These are phyloP conservation scores for Candida tropicalis DNA, from an alignment of 1,139 yeast genomes.

Conservation along the genomic window DNA sequence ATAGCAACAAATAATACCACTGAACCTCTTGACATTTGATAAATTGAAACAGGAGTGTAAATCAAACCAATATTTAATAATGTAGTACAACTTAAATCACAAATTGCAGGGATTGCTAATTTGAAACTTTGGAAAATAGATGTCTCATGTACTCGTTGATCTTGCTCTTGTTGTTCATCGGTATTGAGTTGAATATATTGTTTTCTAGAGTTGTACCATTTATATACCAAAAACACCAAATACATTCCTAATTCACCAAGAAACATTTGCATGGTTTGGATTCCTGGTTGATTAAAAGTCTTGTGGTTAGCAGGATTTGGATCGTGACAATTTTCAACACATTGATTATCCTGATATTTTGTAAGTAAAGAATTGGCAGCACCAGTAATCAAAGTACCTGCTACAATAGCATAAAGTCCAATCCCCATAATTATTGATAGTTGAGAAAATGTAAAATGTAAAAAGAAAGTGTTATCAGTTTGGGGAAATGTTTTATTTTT, in stretches of 20 bases:
- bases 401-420: constrained; percentile 31
- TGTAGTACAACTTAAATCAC: constrained; percentile 77
- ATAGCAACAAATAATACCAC: constrained; percentile 77
- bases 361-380: constrained; percentile 75
- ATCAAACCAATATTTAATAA: constrained; percentile 75
- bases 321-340: constrained; percentile 59
- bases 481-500: not conserved
- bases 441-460: not conserved
- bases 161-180: not conserved
- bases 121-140: constrained; percentile 28
- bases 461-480: not conserved
- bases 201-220: constrained; percentile 24
- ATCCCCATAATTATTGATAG: constrained; percentile 10
- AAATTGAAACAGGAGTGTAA: constrained; percentile 78
- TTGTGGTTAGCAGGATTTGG: constrained; percentile 42
- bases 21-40: constrained; percentile 85
- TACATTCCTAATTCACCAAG: constrained; percentile 65
- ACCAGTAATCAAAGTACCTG: constrained; percentile 67
- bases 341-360: constrained; percentile 77
- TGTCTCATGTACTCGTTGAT: constrained; percentile 14
- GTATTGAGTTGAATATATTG: constrained; percentile 24
- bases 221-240: constrained; percentile 39
- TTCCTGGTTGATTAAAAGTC: constrained; percentile 74
- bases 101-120: constrained; percentile 63
- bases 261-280: constrained; percentile 83